Base-by-base conservation (phyloP, 2,329 filamentous ascomycete genomes). In the Coniochaeta ligniaria region DNA sequence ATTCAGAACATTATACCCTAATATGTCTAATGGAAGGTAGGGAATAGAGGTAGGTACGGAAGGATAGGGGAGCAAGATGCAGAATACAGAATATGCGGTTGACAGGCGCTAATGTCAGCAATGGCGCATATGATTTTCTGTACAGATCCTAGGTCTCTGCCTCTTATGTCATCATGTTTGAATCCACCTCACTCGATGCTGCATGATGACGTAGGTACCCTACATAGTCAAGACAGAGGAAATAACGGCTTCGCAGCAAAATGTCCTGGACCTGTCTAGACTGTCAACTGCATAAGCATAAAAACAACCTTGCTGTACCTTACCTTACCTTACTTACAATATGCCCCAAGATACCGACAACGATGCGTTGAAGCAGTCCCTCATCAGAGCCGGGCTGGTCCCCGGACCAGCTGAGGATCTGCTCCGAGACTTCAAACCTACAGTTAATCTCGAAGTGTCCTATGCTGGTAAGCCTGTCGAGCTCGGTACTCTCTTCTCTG, bases 371-470 rank as follows among this genome's bases (percentile, higher is more conserved):
- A 26, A 52, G 26, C 17, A 31, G 22, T 52, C 47, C 47, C 26
- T 79, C 12, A 65, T 68, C n/a, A 64, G 72, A 28, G 74, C 74
- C 20, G 69, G 70, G 26, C 71, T 80, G n/a, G 71, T 75, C 2
- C 77, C 76, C 4, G 76, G 77, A 11, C 61, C 72, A 2, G 76
- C 75, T n/a, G 66, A 67, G 9, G 64, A 41, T 16, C 64, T 82
- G 50, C 76, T 82, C 45, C 74, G 78, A 0, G 65, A 63, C 28
- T 83, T 83, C 67, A 70, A 68, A 52, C 78, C 80, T 1, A 72
- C 70, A 3, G 74, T 75, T 6, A 63, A 73, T 36, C 72, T 82
- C 6, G 62, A 63, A 8, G 66, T 83, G 16, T 65, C 70, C 7
- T 63, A 59, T 41, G 43, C 35, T 35, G 71, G 36, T 38, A 71